Conservation (phyloP, 2,329 filamentous ascomycete species). For the Colletotrichum euphorbiae region DNA sequence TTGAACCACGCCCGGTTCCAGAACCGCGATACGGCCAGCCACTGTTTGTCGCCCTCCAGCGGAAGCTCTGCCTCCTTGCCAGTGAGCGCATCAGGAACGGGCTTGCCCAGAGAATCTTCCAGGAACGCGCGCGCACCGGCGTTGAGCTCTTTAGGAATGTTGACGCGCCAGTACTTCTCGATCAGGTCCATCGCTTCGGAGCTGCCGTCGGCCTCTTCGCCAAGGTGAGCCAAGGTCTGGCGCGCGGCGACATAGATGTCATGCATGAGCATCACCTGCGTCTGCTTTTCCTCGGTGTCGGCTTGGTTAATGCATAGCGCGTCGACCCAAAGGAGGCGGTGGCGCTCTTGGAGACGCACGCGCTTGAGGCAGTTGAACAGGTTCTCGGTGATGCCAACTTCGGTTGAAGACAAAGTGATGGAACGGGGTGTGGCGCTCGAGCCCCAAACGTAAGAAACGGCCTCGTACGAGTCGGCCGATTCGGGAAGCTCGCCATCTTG, state of each 20-base stretch:
- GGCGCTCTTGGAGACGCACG: constrained; percentile 24
- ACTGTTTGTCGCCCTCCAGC: constrained; percentile 21
- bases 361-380: constrained; percentile 33
- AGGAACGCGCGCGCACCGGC: constrained; percentile 32
- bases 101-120: constrained; percentile 16
- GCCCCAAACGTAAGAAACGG: constrained; percentile 40
- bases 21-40: constrained; percentile 36
- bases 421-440: constrained; percentile 28
- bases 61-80: constrained; percentile 24
- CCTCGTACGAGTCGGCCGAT: constrained; percentile 33
- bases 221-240: constrained; percentile 47
- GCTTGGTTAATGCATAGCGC: constrained; percentile 43
- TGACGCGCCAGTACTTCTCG: constrained; percentile 34
- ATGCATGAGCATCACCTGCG: constrained; percentile 38
- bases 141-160: constrained; percentile 29
- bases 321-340: constrained; percentile 40
- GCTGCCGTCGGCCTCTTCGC: constrained; percentile 38
- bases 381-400: constrained; percentile 33
- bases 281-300: constrained; percentile 34
- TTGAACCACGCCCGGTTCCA: constrained; percentile 44
- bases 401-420: constrained; percentile 14
- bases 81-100: constrained; percentile 22
- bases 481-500: constrained; percentile 26
- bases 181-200: constrained; percentile 30
- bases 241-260: constrained; percentile 43